Conservation (phyloP, 176 grass and related monocot species). For the Oropetium thomaeum region DNA sequence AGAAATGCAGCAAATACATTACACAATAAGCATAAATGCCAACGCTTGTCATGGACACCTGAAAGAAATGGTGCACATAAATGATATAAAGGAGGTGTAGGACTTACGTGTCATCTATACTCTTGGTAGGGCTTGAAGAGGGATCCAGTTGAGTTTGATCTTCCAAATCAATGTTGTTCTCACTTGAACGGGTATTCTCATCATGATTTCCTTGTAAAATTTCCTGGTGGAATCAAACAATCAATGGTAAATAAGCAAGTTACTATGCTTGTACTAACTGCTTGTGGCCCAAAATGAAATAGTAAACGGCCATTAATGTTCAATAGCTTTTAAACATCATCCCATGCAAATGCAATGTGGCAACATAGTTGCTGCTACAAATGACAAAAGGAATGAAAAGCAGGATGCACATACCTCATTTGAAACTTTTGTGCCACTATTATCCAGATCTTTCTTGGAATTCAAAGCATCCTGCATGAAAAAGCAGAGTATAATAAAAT, state of each 20-base stretch:
- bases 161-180: conserved; percentile 19
- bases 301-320: background rate
- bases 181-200: conserved; percentile 32
- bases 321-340: background rate
- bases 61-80: conserved; percentile 1
- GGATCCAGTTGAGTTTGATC: conserved; percentile 34
- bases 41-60: conserved; percentile 10
- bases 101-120: conserved; percentile 56
- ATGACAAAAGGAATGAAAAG: background rate
- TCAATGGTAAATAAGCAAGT: conserved; percentile 14
- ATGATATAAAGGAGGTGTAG: background rate
- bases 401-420: conserved; percentile 3
- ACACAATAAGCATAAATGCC: conserved; percentile 27
- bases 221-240: conserved; percentile 37
- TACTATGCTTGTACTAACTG: background rate
- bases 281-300: background rate
- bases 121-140: conserved; percentile 48
- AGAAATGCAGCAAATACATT: background rate
- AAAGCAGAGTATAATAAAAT: conserved; percentile 1
- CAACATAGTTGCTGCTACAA: background rate
- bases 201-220: conserved; percentile 25
- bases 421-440: background rate
- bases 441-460: conserved; percentile 8
- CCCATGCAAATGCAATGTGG: background rate
- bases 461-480: conserved; percentile 29